These are phyloP conservation scores for Mycena amicta DNA, from an alignment of 768 basidiomycete species.

Conservation along the genomic window DNA sequence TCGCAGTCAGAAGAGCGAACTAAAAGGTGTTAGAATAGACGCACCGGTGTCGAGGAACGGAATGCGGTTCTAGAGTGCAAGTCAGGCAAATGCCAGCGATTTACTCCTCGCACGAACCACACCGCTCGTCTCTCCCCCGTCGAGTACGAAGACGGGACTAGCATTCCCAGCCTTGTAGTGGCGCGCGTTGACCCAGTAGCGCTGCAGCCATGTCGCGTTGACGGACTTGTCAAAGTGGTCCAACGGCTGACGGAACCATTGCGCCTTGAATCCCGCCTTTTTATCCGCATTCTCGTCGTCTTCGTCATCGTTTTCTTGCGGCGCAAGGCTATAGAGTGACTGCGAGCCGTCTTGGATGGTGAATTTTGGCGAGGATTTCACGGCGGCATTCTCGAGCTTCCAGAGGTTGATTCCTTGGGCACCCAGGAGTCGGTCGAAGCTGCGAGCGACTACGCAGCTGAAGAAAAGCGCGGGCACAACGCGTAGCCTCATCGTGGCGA, in stretches of 20 bases:
- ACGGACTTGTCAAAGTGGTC: constrained; percentile 71
- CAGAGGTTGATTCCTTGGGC: constrained; percentile 70
- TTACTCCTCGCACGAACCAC: constrained; percentile 57
- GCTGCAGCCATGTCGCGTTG: constrained; percentile 73
- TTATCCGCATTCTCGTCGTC: constrained; percentile 15
- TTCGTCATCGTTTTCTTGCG: constrained; percentile 22
- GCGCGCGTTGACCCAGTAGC: constrained; percentile 90
- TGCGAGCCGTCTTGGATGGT: constrained; percentile 28
- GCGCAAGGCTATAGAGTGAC: constrained; percentile 4
- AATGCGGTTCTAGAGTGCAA: constrained; percentile 44
- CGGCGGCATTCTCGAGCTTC: constrained; percentile 45
- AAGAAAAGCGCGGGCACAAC: constrained; percentile 7
- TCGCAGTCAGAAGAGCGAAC: neutral
- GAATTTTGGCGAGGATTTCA: constrained; percentile 20
- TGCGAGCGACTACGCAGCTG: constrained; percentile 1
- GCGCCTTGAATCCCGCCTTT: constrained; percentile 49
- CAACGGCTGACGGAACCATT: constrained; percentile 82
- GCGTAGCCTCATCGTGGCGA: constrained; percentile 13
- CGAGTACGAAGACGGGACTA: constrained; percentile 87
- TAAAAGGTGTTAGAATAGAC: neutral
- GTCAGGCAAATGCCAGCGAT: no score
- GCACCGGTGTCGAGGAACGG: constrained; percentile 65
- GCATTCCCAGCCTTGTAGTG: constrained; percentile 72
- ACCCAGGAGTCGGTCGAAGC: constrained; percentile 35
- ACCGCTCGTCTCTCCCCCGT: constrained; percentile 92